phyloP scores from a whole-genome alignment of 305 asterid genomes.

The Andrographis paniculata region DNA sequence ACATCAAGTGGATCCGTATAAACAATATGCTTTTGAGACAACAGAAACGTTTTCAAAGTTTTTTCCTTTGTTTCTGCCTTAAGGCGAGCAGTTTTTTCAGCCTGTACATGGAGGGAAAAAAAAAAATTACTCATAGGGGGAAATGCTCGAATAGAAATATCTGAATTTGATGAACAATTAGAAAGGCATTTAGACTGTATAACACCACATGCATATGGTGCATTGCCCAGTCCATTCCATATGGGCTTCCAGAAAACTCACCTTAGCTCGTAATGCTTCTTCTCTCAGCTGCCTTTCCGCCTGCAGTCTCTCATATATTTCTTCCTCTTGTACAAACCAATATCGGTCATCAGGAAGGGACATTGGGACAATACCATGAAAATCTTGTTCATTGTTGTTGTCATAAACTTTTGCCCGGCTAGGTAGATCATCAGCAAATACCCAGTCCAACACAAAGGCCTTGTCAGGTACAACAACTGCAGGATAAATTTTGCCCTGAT shows the following conservation, averaged over 20 bases:
- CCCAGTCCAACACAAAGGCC: conserved; percentile 91
- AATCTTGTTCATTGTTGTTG: conserved; percentile 65
- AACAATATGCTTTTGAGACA: conserved; percentile 90
- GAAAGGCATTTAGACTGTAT: conserved; percentile 4
- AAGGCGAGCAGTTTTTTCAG: conserved; percentile 60
- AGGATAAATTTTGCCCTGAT: conserved; percentile 25
- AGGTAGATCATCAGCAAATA: conserved; percentile 93
- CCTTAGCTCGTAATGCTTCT: conserved; percentile 77
- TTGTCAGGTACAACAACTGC: conserved; percentile 76
- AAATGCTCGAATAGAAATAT: conserved; percentile 5
- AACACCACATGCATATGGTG: neutral
- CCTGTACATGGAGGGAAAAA: conserved; percentile 41
- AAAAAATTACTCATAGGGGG: conserved; percentile 7
- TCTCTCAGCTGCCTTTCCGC: conserved; percentile 67
- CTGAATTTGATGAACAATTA: conserved; percentile 5
- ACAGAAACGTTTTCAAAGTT: conserved; percentile 67
- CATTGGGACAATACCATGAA: conserved; percentile 69
- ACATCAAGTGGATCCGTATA: conserved; percentile 89
- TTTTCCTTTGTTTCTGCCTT: conserved; percentile 68
- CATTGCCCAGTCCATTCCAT: too few relatives aligned
- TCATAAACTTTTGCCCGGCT: conserved; percentile 57
- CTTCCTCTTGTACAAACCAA: conserved; percentile 80
- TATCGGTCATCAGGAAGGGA: conserved; percentile 43
- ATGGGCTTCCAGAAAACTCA: conserved; percentile 25
- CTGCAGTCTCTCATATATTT: conserved; percentile 49